Percentiles rank a stretch among this genome's conserved stretches.
phyloP scores from a whole-genome alignment of 2,329 filamentous ascomycete genomes.

The Aspergillus fischeri region DNA sequence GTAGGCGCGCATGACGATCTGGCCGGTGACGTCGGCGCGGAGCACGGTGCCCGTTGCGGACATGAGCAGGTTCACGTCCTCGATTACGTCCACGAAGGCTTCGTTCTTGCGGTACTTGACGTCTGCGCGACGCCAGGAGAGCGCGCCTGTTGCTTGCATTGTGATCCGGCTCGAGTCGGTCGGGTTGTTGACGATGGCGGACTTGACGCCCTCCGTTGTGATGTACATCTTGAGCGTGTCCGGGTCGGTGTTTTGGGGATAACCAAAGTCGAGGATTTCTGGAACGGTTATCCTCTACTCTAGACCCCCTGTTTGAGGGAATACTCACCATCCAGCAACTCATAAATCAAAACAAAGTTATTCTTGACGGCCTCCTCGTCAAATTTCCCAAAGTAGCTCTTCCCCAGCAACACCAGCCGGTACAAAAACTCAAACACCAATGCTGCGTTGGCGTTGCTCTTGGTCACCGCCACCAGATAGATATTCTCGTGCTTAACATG shows the following conservation, averaged over 20 bases:
- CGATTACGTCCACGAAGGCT: conserved; percentile 97
- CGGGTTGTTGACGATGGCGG: conserved; percentile 59
- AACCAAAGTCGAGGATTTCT: conserved; percentile 99
- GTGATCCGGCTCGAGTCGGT: conserved; percentile 97
- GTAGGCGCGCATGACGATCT: conserved; percentile 98
- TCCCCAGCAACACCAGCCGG: conserved; percentile 81
- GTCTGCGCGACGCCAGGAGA: conserved; percentile 95
- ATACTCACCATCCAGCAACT: conserved; percentile 77
- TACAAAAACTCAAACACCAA: conserved; percentile 98
- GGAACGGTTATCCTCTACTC: not conserved
- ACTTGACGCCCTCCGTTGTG: conserved; percentile 97
- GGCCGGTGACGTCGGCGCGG: conserved; percentile 91
- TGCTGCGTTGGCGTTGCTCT: conserved; percentile 98
- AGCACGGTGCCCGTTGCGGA: conserved; percentile 95
- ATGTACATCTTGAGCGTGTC: conserved; percentile 99
- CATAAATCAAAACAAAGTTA: conserved; percentile 98
- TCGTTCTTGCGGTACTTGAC: conserved; percentile 99
- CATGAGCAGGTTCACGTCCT: conserved; percentile 98
- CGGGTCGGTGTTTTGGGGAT: conserved; percentile 97
- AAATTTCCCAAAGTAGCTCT: conserved; percentile 97
- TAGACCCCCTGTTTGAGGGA: not conserved
- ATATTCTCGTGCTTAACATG: conserved; percentile 99
- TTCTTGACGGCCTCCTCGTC: conserved; percentile 99
- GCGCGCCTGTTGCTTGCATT: conserved; percentile 95
- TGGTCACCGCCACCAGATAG: conserved; percentile 94